Percentiles rank a stretch among this genome's conserved stretches.
Conservation (phyloP, 768 basidiomycete genomes). For the Phylloporus sp. region DNA sequence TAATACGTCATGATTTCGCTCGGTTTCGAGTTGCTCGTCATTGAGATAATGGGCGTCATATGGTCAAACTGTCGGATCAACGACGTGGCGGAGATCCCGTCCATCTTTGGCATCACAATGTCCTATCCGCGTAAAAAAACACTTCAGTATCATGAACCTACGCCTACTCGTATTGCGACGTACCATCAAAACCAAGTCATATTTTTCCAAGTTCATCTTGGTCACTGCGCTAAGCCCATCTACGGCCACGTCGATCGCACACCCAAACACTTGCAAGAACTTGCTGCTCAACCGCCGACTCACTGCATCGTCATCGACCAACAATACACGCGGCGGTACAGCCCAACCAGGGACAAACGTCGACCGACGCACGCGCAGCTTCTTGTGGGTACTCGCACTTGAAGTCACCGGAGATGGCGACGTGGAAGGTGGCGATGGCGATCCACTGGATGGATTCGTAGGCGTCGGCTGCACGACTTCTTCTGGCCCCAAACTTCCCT, state of each 20-base stretch:
- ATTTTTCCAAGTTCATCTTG: conserved; percentile 95
- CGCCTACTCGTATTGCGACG: conserved; percentile 28
- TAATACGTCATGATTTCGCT: conserved; percentile 86
- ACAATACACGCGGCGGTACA: conserved; percentile 81
- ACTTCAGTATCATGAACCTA: neutral
- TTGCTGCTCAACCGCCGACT: conserved; percentile 84
- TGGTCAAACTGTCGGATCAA: conserved; percentile 93
- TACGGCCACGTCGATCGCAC: conserved; percentile 89
- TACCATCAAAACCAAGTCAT: conserved; percentile 94
- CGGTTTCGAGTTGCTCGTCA: conserved; percentile 69
- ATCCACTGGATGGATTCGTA: conserved; percentile 18
- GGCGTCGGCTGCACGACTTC: conserved; percentile 40
- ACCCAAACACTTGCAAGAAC: conserved; percentile 93
- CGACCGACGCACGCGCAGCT: conserved; percentile 64
- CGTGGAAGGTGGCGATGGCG: conserved; percentile 15
- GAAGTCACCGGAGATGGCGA: conserved; percentile 12
- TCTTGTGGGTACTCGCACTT: conserved; percentile 28
- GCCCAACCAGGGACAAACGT: conserved; percentile 90
- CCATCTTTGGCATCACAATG: conserved; percentile 89
- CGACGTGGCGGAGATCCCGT: conserved; percentile 87
- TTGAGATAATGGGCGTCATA: conserved; percentile 95
- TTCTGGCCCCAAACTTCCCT: conserved; percentile 28
- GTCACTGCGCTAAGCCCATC: conserved; percentile 90
- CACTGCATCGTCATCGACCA: conserved; percentile 95
- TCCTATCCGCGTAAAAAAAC: conserved; percentile 46